These are phyloP conservation scores for Besnoitia besnoiti DNA, from an alignment of 169 alveolate genomes.

Conservation along the genomic window DNA sequence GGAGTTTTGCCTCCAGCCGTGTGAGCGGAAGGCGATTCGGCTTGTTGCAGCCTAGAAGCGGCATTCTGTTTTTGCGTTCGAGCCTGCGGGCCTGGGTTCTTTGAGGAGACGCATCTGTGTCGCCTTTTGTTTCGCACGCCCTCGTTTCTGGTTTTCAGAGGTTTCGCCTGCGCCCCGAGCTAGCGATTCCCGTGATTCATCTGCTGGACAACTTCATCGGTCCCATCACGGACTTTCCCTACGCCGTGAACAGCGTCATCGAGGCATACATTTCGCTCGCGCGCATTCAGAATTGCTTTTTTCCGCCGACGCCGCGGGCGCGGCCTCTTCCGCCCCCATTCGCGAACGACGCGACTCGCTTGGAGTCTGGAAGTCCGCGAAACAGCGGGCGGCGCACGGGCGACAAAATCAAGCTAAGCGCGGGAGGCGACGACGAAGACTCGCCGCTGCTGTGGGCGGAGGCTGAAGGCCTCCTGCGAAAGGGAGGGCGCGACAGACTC, in stretches of 20 bases:
- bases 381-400: no score
- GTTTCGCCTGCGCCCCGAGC: slow-evolving; percentile 31
- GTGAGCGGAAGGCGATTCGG: no score
- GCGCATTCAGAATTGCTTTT: slow-evolving; percentile 35
- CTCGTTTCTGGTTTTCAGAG: slow-evolving; percentile 30
- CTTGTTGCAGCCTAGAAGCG: no score
- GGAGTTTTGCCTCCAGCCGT: no score
- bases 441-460: neutral
- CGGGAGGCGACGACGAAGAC: neutral
- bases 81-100: no score
- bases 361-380: no score
- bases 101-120: no score
- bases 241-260: slow-evolving; percentile 17
- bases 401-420: no score
- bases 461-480: neutral
- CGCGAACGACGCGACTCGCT: no score
- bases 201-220: slow-evolving; percentile 52
- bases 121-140: no score
- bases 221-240: slow-evolving; percentile 55
- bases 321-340: no score
- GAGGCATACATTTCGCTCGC: slow-evolving; percentile 55
- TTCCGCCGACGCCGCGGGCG: slow-evolving; percentile 20
- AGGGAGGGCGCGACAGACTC: neutral
- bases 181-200: slow-evolving; percentile 54
- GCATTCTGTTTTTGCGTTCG: no score